Evolutionary conservation across 805 yeast species (phyloP), one percentile per base, ranked within the genome.

Genomic region (Kuraishia cidri): DNA sequence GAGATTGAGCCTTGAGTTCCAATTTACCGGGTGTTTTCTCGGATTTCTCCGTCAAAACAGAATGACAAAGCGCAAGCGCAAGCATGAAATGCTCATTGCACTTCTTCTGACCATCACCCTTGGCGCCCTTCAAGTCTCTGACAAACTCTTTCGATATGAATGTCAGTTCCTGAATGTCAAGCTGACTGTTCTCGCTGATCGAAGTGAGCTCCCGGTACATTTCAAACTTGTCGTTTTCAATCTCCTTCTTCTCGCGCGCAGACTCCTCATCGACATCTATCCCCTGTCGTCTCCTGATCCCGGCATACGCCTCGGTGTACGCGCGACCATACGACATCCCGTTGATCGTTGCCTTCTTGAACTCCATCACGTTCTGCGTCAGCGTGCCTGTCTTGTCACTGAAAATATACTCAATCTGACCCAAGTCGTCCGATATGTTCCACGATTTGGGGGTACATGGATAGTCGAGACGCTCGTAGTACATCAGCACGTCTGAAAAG

Each of bases 371-470:
- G 48, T 82, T 82, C 50, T 82, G 92, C 1, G 94, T 82, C 45
- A 82, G 57, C 1, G 94, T 82, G 39, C 94, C 94, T 1, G 94
- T 82, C 50, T 82, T 82, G 57, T 82, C 94, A 56, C 86, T 77
- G 53, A 83, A 83, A 31, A 83, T 74, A 49, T 83, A 83, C 50
- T 83, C 94, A 42, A 83, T 78, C 53, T 83, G 94, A 21, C 94
- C 94, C 45, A 83, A 60, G 55, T 83, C 94, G 62, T 83, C 94
- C 3, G 88, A 79, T 28, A 83, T 82, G 48, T 74, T 79, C 94
- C 94, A 83, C 0, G 88, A 69, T 48, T 82, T 81, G 11, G 94
- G 92, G 8, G 81, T 75, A 52, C 94, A 83, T 3, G 92, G 90
- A 45, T 75, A 82, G 52, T 83, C 90, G 38, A 83, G 56, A 34